Evolutionary conservation across 1,284 basidiomycete species (phyloP), one percentile per base, ranked within the genome.

Genomic region (Psilocybe mexicana): DNA sequence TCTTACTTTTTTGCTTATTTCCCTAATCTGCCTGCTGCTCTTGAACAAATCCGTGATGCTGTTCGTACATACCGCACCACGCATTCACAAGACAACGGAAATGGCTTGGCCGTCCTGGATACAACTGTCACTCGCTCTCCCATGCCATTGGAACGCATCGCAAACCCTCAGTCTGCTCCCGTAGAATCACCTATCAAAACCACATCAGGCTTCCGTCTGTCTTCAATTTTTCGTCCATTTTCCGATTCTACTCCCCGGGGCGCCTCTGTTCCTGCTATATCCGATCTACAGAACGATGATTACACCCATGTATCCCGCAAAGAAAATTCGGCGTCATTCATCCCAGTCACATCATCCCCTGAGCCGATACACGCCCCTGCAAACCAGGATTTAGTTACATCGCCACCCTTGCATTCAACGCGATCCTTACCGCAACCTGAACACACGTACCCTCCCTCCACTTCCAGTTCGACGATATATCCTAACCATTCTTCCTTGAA

Each of bases 1-100:
- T 94, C 93, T 11, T 97, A 96, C 73, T 94, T 93, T 74, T 94
- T 94, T 70, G 93, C 94, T 11, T 96, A 96, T 69, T 96, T 97
- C 72, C 86, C 87, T 62, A 85, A 94, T 71, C 79, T 93, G 48
- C 78, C 87, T 8, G 78, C 74, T 33, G 92, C 93, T 0, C 79
- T 94, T 56, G 86, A 89, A 46, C 84, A 89, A 68, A 93, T 97
- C 58, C 85, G 90, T 38, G 83, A 88, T 58, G 84, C 85, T 7
- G 83, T 96, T 38, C 80, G 83, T 52, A 76, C 78, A 35, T 80
- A 85, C 65, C 83, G 85, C 36, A 75, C 58, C 53, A 46, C 52
- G 14, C 56, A 74, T 24, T 63, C 69, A 35, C 74, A 79, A 6
- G 74, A 78, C 23, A 65, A 65, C 35, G 69, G 74, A 40, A 66